phyloP scores from a whole-genome alignment of 2,329 filamentous ascomycete genomes.

The Shiraia bambusicola region DNA sequence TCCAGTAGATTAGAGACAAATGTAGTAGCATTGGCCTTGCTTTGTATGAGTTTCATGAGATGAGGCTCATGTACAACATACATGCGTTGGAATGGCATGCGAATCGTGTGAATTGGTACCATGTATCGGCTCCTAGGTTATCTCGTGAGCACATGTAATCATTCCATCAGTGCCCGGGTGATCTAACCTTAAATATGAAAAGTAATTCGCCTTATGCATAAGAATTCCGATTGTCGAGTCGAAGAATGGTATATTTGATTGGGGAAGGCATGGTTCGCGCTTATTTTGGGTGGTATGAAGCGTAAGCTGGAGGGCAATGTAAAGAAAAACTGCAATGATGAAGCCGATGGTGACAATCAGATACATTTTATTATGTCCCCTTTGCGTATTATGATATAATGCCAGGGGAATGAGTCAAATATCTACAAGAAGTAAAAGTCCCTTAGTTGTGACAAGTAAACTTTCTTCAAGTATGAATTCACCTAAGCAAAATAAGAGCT shows the following conservation, averaged over 20 bases:
- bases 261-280: conserved; percentile 16
- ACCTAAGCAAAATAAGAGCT: too few relatives aligned
- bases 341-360: conserved; percentile 1
- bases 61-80: conserved; percentile 46
- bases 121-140: conserved; percentile 11
- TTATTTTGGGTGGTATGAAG: conserved; percentile 17
- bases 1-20: conserved; percentile 44
- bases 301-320: conserved; percentile 3
- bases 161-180: background rate
- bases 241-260: conserved; percentile 18
- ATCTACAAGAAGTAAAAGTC: too few relatives aligned
- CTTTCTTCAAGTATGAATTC: too few relatives aligned
- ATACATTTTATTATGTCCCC: conserved; percentile 4
- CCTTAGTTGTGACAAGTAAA: too few relatives aligned
- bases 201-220: conserved; percentile 15
- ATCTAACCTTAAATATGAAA: conserved; percentile 13
- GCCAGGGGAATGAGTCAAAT: too few relatives aligned
- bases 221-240: conserved; percentile 17
- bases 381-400: too few relatives aligned
- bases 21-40: conserved; percentile 39
- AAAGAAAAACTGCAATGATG: conserved; percentile 1
- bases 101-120: conserved; percentile 46
- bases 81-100: conserved; percentile 46
- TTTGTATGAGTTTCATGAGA: conserved; percentile 45
- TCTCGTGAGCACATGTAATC: background rate